Evolutionary conservation across 1,284 basidiomycete genomes (phyloP), one percentile per base, ranked within the genome.

Genomic region (Schizophyllum commune): DNA sequence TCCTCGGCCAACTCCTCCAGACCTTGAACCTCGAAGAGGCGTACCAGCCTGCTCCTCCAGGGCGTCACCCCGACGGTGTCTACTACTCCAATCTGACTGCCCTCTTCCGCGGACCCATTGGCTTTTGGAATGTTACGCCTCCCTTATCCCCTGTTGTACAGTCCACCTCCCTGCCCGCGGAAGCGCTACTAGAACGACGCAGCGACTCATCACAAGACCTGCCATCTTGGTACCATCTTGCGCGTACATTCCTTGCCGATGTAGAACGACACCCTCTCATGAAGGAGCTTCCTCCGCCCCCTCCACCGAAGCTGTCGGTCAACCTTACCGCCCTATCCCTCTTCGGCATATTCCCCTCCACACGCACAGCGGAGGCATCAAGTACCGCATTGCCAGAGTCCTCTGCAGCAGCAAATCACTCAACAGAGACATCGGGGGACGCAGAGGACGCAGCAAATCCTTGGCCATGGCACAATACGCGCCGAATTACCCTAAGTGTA

Each of bases 61-160:
- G 27, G 74, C 75, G 9, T 75, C 75, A 11, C 9, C 39, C 39
- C 39, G 39, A 47, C 3, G 39, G 39, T 17, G 39, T 47, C 0
- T 92, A 91, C 70, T 89, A 87, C 68, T 73, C 77, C 4, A 92
- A 92, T 68, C 77, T 88, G 57, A 91, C 90, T 15, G 91, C 89
- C 15, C 91, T 89, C 69, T 79, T 89, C 65, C 84, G 85, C 62
- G 88, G 87, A 5, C 74, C 83, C 53, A 71, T 83, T 17, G 73
- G 75, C 34, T 82, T 83, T 65, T 77, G 84, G 68, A 92, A 92
- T 67, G 81, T 91, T 56, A 83, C 86, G 0, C 72, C 77, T 11
- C 67, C 77, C 39, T 3, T 13, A 47, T 47, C 39, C 3, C 39
- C 39, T 47, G 39, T 47, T 8, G 17, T 13, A 3, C 39, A 47